Evolutionary conservation across 106 monocot genomes (phyloP), one percentile per base, ranked within the genome.

Genomic region (Vanilla planifolia): DNA sequence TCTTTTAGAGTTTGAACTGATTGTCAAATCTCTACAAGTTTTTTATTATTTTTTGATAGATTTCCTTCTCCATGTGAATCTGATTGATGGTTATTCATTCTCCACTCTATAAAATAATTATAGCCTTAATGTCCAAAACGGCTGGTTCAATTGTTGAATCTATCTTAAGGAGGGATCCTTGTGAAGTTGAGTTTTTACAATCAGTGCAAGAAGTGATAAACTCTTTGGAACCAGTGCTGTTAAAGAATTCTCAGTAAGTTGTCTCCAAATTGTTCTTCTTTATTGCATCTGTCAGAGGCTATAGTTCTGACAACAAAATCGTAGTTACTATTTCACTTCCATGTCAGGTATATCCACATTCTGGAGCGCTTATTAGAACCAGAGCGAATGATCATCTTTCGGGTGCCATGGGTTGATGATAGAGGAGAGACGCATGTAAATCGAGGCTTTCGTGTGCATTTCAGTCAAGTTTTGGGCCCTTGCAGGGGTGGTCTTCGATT

Each of bases 401-500:
- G 98, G 74, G 88, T 98, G 11, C 88, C 98, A 33, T 98, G 98
- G 98, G 53, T 92, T 53, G 98, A 98, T 75, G 98, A 98, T 61
- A 88, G 77, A 67, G 98, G 98, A 46, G 92, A 98, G 71, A 75
- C 87, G 63, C 92, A 91, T 88, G 88, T 98, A 19, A 92, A 85
- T 70, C 65, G 98, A 57, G 98, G 98, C 22, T 98, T 92, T 43
- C 87, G 98, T 63, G 92, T 98, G 59, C 92, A 88, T 60, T 98
- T 98, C 64, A 98, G 88, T 58, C 92, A 98, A 50, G 85, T 71
- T 21, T 64, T 98, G 73, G 98, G 98, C 45, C 98, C 98, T 51
- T 92, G 85, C 51, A 88, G 98, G 48, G 98, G 98, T 57, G 92
- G 92, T 47, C 88, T 98, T 73, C 92, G 98, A 67, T 98, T 98